Evolutionary conservation across 345 rosid genomes (phyloP), one percentile per base, ranked within the genome.

Genomic region (Microcos paniculata): DNA sequence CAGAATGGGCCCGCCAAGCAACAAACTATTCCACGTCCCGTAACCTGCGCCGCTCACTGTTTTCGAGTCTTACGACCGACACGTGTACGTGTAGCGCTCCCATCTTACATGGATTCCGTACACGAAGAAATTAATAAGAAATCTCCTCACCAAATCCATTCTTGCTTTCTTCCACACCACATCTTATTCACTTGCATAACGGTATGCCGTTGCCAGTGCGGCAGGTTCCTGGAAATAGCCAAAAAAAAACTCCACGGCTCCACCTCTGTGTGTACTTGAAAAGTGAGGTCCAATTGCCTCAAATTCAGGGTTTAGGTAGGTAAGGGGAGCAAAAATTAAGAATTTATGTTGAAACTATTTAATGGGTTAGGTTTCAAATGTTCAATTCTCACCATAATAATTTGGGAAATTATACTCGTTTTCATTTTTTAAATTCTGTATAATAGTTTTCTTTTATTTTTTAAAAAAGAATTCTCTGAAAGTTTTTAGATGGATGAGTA

Each of bases 1-100:
- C 8, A 40, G 0, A 64, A 66, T 71, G 84, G 80, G 55, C 40
- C 40, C 40, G 77, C 83, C 31, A 43, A 26, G 24, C 15, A 53
- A 56, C 12, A 7, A 38, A 14, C 16, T 28, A 75, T 72, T 55
- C 68, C 76, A 52, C 26, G 48, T 12, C 19, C 76, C 65, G 73
- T 40, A 63, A 80, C 76, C 46, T 75, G 76, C 72, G 81, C 76
- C 83, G 70, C 48, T 74, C 66, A 52, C 81, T 49, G 12, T 24
- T 49, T 48, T 49, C 80, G 78, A 74, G 72, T 21, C 8, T 3
- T 0, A 2, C 1, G 3, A 76, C 57, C 30, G 79, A 71, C 79
- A 71, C 57, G 70, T 65, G 79, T 57, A 56, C 24, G 43, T 48
- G 0, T 7, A 46, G 16, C 5, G 12, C 8, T 70, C 43, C 42